Percentiles rank a stretch among this genome's conserved stretches.
Conservation (phyloP, 257 asterid genomes). For the Forsythia suspensa region DNA sequence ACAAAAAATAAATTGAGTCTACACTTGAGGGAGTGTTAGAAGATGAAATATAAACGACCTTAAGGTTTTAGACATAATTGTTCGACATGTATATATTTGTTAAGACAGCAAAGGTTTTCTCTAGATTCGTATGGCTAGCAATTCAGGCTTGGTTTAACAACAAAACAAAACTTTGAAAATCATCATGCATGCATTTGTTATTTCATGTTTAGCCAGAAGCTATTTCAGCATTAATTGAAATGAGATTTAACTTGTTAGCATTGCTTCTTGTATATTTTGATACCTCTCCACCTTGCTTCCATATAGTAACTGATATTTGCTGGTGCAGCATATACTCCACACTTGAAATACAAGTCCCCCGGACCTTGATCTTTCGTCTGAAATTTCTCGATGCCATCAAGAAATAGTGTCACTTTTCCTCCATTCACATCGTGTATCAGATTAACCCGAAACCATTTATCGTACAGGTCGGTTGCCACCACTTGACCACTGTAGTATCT, state of each 20-base stretch:
- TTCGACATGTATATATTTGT: neutral
- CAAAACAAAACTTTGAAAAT: neutral
- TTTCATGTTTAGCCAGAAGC: neutral
- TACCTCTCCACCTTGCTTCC: conserved; percentile 45
- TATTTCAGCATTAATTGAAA: neutral
- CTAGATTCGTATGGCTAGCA: too few species aligned
- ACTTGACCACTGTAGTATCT: conserved; percentile 29
- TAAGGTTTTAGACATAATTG: neutral
- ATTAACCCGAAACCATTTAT: conserved; percentile 35
- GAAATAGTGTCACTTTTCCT: conserved; percentile 30
- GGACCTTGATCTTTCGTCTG: conserved; percentile 31
- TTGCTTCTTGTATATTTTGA: conserved; percentile 36
- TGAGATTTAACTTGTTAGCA: neutral
- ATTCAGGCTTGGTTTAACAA: neutral
- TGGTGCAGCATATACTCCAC: conserved; percentile 43
- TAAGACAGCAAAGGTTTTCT: neutral
- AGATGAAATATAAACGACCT: neutral
- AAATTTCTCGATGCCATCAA: conserved; percentile 26
- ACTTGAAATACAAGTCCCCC: conserved; percentile 35
- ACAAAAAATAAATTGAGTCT: too few species aligned
- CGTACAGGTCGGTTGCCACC: conserved; percentile 23
- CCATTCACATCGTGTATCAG: conserved; percentile 34
- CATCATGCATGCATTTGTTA: too few species aligned
- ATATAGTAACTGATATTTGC: conserved; percentile 35
- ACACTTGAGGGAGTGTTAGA: too few species aligned